Base-by-base conservation (phyloP, 306 rosid species). In the Corylus americana region DNA sequence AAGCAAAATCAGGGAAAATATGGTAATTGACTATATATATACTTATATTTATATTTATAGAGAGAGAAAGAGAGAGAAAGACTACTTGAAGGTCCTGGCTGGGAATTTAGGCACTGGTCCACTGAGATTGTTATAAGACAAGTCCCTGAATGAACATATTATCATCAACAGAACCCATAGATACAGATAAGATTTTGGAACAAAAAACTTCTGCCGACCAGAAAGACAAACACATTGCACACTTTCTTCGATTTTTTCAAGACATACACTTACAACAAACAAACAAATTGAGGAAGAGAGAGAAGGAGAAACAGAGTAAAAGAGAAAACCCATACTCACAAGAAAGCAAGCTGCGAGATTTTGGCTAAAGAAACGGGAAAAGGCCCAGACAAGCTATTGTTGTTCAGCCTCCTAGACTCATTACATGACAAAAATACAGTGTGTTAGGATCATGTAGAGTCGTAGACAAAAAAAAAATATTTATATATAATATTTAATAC, bases 61-160 rank as follows among this genome's bases (percentile, higher is more conserved):
- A 49, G 7, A 70, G 16, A 72, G 53, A 49, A 9, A 58, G 17
- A 66, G 54, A 48, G 8, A 64, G 29, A 79, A 49, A 74, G 27
- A 69, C 16, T 90, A 92, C 98, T 92, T 92, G 91, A 95, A 91
- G 53, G 98, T 84, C 85, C 92, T 93, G 74, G 98, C 92, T 55
- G 96, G 97, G 77, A 86, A 89, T 86, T 91, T 93, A 49, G 98
- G 98, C 78, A 95, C 88, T 75, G 98, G 94, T 83, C 98, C 98
- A 84, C 92, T 90, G 54, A 95, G 98, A 91, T 92, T 92, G 89
- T 95, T 95, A 82, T 78, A 95, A 79, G 98, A 95, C 89, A 95
- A 89, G 89, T 95, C 98, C 92, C 98, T 95, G 95, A 61, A 83
- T 42, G 79, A 39, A 57, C n/a, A 74, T 79, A 77, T 82, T 11